Percentiles rank a stretch among this genome's conserved stretches.
Evolutionary conservation across 805 yeast species (phyloP).

Genomic region (Candida ficus): DNA sequence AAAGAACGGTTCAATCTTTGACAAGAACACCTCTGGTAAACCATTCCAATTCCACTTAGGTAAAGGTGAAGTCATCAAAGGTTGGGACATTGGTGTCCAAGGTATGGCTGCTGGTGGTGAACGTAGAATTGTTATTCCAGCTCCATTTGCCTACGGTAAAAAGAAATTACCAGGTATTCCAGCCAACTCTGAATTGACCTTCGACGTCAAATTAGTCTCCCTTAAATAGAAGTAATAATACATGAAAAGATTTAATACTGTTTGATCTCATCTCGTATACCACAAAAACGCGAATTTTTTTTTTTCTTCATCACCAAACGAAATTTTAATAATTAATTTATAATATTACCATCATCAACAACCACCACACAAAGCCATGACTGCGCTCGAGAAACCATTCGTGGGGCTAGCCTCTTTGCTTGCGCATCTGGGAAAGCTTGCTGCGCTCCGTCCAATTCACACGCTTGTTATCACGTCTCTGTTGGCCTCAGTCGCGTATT

Average conservation of each 20-base stretch:
- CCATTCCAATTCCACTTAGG: constrained; percentile 91
- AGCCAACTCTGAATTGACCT: constrained; percentile 92
- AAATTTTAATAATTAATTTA: too few species aligned
- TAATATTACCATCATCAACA: too few species aligned
- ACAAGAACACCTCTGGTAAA: constrained; percentile 95
- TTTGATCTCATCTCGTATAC: background rate
- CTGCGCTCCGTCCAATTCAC: constrained; percentile 86
- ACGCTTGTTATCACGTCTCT: constrained; percentile 67
- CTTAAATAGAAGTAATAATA: constrained; percentile 51
- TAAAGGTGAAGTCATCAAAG: constrained; percentile 97
- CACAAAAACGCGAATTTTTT: constrained; percentile 2
- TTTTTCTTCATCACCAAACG: background rate
- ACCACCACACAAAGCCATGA: constrained; percentile 4
- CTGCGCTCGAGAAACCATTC: constrained; percentile 25
- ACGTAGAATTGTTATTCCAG: constrained; percentile 94
- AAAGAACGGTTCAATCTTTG: constrained; percentile 93
- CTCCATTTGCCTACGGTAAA: constrained; percentile 95
- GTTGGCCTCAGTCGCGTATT: constrained; percentile 74
- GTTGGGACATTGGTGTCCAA: constrained; percentile 97
- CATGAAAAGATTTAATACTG: background rate
- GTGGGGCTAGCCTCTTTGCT: constrained; percentile 30
- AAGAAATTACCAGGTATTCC: constrained; percentile 96
- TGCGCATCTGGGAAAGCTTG: constrained; percentile 44
- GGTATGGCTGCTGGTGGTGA: constrained; percentile 99
- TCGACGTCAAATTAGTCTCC: constrained; percentile 90